phyloP scores from a whole-genome alignment of 331 rosid genomes.

The Pyrus hybrid region DNA sequence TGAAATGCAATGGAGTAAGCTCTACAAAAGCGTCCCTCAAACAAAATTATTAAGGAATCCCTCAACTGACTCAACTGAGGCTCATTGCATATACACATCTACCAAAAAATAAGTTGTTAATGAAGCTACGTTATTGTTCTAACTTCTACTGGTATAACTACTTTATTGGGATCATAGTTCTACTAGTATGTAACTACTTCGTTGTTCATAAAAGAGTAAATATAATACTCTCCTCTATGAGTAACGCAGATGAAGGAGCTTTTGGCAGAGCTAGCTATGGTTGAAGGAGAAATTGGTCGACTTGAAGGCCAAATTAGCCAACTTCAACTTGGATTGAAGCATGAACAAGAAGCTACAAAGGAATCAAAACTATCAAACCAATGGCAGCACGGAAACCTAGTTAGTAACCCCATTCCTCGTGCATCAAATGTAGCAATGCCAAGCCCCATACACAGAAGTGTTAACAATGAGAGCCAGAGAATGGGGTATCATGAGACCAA shows the following conservation, averaged over 20 bases:
- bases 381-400: conserved; percentile 26
- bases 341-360: conserved; percentile 43
- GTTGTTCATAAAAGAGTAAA: not conserved
- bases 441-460: conserved; percentile 32
- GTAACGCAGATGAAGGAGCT: conserved; percentile 59
- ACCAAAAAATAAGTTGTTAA: not conserved
- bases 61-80: not conserved
- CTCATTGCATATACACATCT: not conserved
- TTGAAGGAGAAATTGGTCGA: conserved; percentile 63
- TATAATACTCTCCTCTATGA: not conserved
- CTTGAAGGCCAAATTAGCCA: conserved; percentile 69
- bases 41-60: not conserved
- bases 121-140: too few relatives aligned
- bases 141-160: too few relatives aligned
- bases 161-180: not conserved
- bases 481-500: conserved; percentile 66
- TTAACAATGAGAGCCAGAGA: conserved; percentile 23
- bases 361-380: conserved; percentile 36
- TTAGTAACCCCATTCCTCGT: conserved; percentile 12
- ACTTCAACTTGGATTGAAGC: conserved; percentile 54
- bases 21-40: not conserved
- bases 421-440: conserved; percentile 22
- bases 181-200: not conserved
- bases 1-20: not conserved
- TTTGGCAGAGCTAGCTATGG: conserved; percentile 57